Conservation (phyloP, 169 alveolate species). For the Plasmodium adleri region DNA sequence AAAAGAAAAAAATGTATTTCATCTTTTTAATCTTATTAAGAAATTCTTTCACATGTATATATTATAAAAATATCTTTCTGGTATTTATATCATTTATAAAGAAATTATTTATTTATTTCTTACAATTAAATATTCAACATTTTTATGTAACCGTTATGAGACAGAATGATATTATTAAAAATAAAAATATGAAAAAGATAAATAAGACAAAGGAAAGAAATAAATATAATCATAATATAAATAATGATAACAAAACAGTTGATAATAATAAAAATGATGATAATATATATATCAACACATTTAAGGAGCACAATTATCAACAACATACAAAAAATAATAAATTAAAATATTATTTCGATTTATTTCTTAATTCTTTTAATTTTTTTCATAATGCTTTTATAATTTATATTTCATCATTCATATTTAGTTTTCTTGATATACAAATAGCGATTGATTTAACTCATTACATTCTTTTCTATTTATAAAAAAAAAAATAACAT, state of each 20-base stretch:
- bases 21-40: conserved; percentile 18
- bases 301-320: too few relatives aligned
- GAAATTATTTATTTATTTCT: conserved; percentile 42
- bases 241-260: too few relatives aligned
- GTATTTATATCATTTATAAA: conserved; percentile 33
- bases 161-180: neutral
- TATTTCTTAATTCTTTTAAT: conserved; percentile 26
- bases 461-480: conserved; percentile 31
- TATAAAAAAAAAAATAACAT: neutral
- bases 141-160: conserved; percentile 1
- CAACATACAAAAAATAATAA: neutral
- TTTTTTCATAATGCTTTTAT: conserved; percentile 43
- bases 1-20: conserved; percentile 14
- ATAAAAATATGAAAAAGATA: neutral
- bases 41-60: conserved; percentile 13
- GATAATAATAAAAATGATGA: too few relatives aligned
- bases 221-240: too few relatives aligned
- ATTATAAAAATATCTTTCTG: conserved; percentile 40
- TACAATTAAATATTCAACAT: conserved; percentile 8
- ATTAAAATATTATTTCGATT: neutral
- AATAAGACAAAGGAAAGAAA: too few relatives aligned
- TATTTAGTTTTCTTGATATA: conserved; percentile 38
- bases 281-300: too few relatives aligned
- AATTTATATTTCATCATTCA: conserved; percentile 11
- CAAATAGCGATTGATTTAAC: conserved; percentile 41